These are phyloP conservation scores for Penicillium janthinellum DNA, from an alignment of 2,329 filamentous ascomycete species.

Conservation along the genomic window DNA sequence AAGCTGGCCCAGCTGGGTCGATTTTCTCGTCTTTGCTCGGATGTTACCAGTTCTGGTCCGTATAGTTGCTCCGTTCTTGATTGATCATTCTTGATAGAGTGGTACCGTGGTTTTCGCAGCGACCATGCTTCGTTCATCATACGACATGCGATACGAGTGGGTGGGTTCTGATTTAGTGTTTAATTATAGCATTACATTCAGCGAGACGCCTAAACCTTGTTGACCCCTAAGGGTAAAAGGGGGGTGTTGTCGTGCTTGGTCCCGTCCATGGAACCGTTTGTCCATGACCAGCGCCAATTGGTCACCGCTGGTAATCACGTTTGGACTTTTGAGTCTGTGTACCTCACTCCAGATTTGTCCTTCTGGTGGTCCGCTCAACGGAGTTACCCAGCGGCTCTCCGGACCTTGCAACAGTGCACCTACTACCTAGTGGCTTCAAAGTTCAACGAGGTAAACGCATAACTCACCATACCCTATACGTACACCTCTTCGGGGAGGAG, in stretches of 20 bases:
- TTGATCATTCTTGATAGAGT: background rate
- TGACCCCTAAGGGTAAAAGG: slow-evolving; percentile 11
- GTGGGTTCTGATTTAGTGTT: slow-evolving; percentile 1
- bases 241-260: slow-evolving; percentile 2
- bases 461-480: background rate
- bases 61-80: background rate
- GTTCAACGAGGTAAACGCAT: background rate
- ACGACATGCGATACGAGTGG: slow-evolving; percentile 2
- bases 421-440: background rate
- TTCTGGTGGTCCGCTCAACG: background rate
- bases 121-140: slow-evolving; percentile 5
- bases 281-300: background rate
- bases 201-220: background rate
- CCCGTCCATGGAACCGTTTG: background rate
- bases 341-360: background rate
- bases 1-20: no score
- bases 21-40: background rate
- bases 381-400: slow-evolving; percentile 6
- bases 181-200: slow-evolving; percentile 15
- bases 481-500: no score
- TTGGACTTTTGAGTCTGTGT: background rate
- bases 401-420: background rate
- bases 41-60: background rate
- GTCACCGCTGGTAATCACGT: slow-evolving; percentile 1
- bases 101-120: slow-evolving; percentile 10